These are phyloP conservation scores for Globisporangium spinosum DNA, from an alignment of 352 stramenopile species.

Conservation along the genomic window DNA sequence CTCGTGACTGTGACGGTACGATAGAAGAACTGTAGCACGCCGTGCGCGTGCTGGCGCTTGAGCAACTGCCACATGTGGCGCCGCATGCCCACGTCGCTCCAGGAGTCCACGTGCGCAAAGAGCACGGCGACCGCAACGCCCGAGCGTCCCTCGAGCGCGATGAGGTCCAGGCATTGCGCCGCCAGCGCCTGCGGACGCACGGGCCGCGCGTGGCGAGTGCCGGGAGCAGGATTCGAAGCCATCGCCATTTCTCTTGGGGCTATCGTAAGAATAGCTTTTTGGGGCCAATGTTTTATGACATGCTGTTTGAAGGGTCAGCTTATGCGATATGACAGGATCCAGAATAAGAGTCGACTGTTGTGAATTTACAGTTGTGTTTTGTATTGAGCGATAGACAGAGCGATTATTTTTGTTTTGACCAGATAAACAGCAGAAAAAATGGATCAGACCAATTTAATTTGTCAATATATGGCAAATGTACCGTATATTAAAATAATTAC, in stretches of 20 bases:
- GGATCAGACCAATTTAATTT: too few species aligned
- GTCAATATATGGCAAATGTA: too few species aligned
- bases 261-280: neutral
- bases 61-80: constrained; percentile 55
- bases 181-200: constrained; percentile 42
- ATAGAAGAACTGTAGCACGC: constrained; percentile 56
- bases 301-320: neutral
- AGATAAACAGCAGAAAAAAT: too few species aligned
- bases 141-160: constrained; percentile 49
- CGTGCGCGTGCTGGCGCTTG: constrained; percentile 36
- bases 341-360: too few species aligned
- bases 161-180: constrained; percentile 56
- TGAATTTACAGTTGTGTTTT: too few species aligned
- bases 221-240: neutral
- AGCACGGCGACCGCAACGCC: constrained; percentile 40
- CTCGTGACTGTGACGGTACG: neutral
- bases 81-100: constrained; percentile 36
- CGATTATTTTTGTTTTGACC: too few species aligned
- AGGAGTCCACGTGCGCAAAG: constrained; percentile 41
- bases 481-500: too few species aligned
- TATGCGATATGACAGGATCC: neutral
- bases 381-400: too few species aligned
- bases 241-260: neutral
- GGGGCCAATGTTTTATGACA: neutral
- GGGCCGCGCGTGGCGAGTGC: neutral